Evolutionary conservation across 208 protist genomes (phyloP), one percentile per base, ranked within the genome.

Genomic region (Wallacemonas sp.): DNA sequence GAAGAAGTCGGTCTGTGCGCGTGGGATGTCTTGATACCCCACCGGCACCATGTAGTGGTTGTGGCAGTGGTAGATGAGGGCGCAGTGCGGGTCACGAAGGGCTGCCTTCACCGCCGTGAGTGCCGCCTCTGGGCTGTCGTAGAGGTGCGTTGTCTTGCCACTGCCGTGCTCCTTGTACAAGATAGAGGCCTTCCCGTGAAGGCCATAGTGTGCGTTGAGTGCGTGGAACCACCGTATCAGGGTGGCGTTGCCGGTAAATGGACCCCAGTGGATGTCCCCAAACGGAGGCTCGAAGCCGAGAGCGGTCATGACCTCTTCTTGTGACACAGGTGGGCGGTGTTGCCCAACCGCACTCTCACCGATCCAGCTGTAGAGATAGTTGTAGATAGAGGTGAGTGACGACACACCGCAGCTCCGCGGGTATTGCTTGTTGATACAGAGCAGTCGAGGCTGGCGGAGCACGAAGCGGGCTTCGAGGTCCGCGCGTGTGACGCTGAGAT

Each of bases 31-130:
- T 60, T 97, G 87, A 64, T 83, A 97, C 33, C 94, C 92, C 22
- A 98, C 66, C 0, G 89, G 89, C 9, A 93, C 83, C 89, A 97
- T 97, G 76, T 98, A 97, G 64, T 98, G 94, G 63, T 98, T 98
- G 70, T 95, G 67, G 73, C 89, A 97, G 60, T 98, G 94, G 68
- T 98, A 98, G 33, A 98, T 89, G 15, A 98, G 50, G 3, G 88
- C 91, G 29, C 79, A 85, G 57, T 89, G 70, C 1, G 82, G 89
- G 42, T 92, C 70, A 19, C 68, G 72, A 33, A 97, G 76, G 3
- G 76, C 83, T 2, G 63, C 63, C 55, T 94, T 93, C 60, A 95
- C 70, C n/a, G 68, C 69, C n/a, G 72, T 63, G 53, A 83, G 73
- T 5, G 68, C 78, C 5, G 71, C 74, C 15, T 81, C 63, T 46